phyloP scores from a whole-genome alignment of 2,329 filamentous ascomycete species.

The Fusarium bulbicola region DNA sequence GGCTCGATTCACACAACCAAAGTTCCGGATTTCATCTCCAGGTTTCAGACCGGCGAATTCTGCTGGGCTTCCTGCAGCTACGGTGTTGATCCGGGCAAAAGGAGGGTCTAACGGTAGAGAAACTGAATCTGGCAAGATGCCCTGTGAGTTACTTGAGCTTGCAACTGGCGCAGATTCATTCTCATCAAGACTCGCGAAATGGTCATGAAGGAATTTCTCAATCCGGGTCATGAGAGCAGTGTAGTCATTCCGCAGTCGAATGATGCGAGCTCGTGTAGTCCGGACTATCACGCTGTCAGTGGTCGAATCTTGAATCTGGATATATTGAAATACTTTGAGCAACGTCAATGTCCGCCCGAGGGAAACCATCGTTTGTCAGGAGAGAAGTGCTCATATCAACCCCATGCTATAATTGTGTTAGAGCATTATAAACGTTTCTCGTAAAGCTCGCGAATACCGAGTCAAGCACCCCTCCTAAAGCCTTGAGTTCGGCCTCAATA shows the following conservation, averaged over 20 bases:
- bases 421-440: neutral
- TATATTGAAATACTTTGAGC: constrained; percentile 75
- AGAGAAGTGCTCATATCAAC: constrained; percentile 92
- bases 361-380: constrained; percentile 89
- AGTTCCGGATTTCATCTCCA: constrained; percentile 84
- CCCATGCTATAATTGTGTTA: constrained; percentile 71
- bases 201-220: constrained; percentile 86
- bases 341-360: constrained; percentile 91
- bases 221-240: constrained; percentile 86
- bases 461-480: constrained; percentile 85
- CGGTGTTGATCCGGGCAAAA: constrained; percentile 91
- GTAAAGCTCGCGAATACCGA: constrained; percentile 67
- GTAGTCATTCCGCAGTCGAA: constrained; percentile 90
- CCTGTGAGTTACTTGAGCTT: constrained; percentile 34
- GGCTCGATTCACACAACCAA: constrained; percentile 82
- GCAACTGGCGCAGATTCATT: constrained; percentile 47
- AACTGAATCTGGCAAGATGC: constrained; percentile 47
- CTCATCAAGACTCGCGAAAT: constrained; percentile 79
- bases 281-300: constrained; percentile 69
- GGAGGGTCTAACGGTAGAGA: constrained; percentile 41
- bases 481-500: constrained; percentile 86
- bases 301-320: constrained; percentile 29
- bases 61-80: constrained; percentile 82
- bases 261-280: constrained; percentile 90
- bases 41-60: constrained; percentile 80